Conservation (phyloP, 129 eudicot genomes). For the Centaurea solstitialis region DNA sequence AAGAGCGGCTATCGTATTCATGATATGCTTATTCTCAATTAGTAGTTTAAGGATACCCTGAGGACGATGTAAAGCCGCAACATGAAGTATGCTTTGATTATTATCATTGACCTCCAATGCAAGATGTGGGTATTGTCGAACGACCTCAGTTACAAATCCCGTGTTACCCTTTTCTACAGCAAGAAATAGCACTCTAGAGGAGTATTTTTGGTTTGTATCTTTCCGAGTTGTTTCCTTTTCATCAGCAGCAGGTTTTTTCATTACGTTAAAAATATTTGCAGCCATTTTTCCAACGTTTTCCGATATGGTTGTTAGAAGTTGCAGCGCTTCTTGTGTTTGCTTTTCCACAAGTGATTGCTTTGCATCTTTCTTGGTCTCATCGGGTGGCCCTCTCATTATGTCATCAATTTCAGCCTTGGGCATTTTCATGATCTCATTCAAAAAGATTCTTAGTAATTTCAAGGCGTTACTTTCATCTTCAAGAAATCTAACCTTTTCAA, state of each 20-base stretch:
- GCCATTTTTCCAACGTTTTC: too few species aligned
- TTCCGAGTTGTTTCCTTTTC: too few species aligned
- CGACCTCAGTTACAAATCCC: neutral
- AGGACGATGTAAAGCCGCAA: conserved; percentile 19
- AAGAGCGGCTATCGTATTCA: neutral
- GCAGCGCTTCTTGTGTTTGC: too few species aligned
- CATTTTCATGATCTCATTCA: neutral
- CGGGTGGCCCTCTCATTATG: neutral
- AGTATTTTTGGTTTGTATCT: neutral
- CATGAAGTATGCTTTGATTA: conserved; percentile 18
- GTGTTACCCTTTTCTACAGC: neutral
- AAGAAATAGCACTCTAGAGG: neutral
- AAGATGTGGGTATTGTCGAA: neutral
- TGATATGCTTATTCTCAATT: neutral
- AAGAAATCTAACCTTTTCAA: too few species aligned
- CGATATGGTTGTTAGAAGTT: too few species aligned
- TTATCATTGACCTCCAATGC: conserved; percentile 6
- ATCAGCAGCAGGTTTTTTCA: too few species aligned
- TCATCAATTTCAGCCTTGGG: neutral
- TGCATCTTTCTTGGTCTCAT: neutral
- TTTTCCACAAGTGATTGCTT: too few species aligned
- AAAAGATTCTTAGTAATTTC: neutral
- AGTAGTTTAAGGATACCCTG: neutral
- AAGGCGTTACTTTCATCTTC: too few species aligned
- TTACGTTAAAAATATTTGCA: too few species aligned